Evolutionary conservation across 2,329 filamentous ascomycete genomes (phyloP).

Genomic region (Aspergillus niger): DNA sequence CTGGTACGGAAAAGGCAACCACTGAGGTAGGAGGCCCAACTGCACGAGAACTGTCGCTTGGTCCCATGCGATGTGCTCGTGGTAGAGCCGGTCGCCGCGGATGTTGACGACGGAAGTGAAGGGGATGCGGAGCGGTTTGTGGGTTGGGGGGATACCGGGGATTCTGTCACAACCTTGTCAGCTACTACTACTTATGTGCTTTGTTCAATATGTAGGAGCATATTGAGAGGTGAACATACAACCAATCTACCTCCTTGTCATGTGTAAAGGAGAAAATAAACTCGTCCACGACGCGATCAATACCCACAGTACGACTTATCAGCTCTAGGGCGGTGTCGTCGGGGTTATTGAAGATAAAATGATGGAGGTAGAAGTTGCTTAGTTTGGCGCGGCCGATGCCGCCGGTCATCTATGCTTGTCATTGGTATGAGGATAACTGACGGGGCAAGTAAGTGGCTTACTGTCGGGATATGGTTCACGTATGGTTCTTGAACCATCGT

Average conservation of each 20-base stretch:
- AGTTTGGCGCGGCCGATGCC: slow-evolving; percentile 67
- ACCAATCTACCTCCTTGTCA: slow-evolving; percentile 65
- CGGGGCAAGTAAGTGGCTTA: slow-evolving; percentile 36
- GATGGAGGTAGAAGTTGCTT: slow-evolving; percentile 68
- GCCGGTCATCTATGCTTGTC: slow-evolving; percentile 52
- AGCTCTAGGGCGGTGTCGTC: slow-evolving; percentile 68
- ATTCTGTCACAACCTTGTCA: slow-evolving; percentile 40
- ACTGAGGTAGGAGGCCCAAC: slow-evolving; percentile 64
- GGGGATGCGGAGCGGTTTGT: slow-evolving; percentile 58
- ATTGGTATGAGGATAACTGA: background rate
- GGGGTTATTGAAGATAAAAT: slow-evolving; percentile 76
- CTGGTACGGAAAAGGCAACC: slow-evolving; percentile 63
- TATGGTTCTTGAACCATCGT: slow-evolving; percentile 80
- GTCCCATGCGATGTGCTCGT: slow-evolving; percentile 73
- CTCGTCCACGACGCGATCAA: slow-evolving; percentile 72
- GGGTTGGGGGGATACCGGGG: slow-evolving; percentile 62
- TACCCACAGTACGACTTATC: slow-evolving; percentile 69
- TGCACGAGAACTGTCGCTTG: slow-evolving; percentile 65
- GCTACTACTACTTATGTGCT: too few relatives aligned
- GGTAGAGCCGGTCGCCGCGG: slow-evolving; percentile 67
- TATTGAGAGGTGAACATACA: slow-evolving; percentile 52
- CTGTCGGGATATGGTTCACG: slow-evolving; percentile 74
- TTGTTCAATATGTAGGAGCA: too few relatives aligned
- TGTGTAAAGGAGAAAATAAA: slow-evolving; percentile 69
- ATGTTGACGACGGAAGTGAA: slow-evolving; percentile 68